Percentiles rank a stretch among this genome's conserved stretches.
Evolutionary conservation across 176 grass and related monocot species (phyloP).

Genomic region (Tillandsia fasciculata): DNA sequence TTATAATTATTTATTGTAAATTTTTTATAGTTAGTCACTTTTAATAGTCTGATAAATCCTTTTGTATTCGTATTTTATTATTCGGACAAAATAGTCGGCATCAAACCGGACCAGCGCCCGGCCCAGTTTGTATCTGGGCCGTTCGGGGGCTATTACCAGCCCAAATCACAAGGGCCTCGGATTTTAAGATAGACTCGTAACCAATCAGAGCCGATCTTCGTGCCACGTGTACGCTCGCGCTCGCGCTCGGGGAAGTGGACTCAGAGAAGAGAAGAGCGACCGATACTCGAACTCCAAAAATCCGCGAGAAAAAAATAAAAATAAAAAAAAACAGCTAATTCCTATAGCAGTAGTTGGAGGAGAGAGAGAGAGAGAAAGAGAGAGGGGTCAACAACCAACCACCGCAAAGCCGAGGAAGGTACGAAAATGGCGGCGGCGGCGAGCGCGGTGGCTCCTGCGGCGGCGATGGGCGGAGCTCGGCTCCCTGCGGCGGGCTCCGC

Average conservation of each 20-base stretch:
- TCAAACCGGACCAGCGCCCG: too few relatives aligned
- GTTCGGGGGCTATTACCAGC: neutral
- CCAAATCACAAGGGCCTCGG: neutral
- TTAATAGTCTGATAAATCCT: too few relatives aligned
- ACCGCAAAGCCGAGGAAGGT: neutral
- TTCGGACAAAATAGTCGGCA: too few relatives aligned
- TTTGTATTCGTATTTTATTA: too few relatives aligned
- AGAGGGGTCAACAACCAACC: constrained; percentile 5
- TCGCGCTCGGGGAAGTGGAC: neutral
- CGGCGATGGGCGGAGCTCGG: constrained; percentile 21
- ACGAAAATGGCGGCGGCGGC: constrained; percentile 3
- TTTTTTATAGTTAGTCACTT: too few relatives aligned
- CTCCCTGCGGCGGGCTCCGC: neutral
- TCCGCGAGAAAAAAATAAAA: neutral
- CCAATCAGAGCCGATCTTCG: neutral
- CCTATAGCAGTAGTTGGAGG: neutral
- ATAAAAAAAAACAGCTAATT: neutral
- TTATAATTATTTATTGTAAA: too few relatives aligned
- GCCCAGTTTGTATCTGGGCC: too few relatives aligned
- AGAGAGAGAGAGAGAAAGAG: neutral
- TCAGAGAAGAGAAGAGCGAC: neutral
- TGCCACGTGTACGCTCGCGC: neutral
- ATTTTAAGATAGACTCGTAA: neutral
- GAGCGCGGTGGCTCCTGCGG: constrained; percentile 25
- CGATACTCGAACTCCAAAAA: constrained; percentile 2